A percentile compares a stretch with the other conserved stretches of the same genome.
Conservation (phyloP, 257 asterid genomes). For the Nicotiana otophora region DNA sequence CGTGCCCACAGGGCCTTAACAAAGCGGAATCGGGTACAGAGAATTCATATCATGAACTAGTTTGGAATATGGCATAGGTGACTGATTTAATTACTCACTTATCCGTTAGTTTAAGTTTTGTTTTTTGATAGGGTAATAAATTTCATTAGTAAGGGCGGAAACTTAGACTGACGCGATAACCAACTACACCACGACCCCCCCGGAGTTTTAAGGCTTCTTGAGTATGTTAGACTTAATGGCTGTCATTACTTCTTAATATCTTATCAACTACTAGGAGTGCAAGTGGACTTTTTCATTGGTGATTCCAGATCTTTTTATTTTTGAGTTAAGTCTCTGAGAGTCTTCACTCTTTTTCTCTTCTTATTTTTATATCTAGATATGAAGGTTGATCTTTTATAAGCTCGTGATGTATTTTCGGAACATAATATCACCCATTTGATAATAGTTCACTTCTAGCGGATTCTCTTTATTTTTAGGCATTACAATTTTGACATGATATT, state of each 20-base stretch:
- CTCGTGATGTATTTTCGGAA: background rate
- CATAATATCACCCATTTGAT: background rate
- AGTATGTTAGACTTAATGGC: background rate
- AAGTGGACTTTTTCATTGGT: background rate
- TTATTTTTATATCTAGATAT: background rate
- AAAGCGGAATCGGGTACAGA: background rate
- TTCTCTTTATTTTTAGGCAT: background rate
- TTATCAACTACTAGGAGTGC: background rate
- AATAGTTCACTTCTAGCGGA: background rate
- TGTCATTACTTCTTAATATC: background rate
- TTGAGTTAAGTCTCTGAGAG: background rate
- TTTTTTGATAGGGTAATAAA: too few relatives aligned
- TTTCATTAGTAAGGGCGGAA: too few relatives aligned
- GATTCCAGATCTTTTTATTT: background rate
- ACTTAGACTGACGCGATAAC: conserved; percentile 83
- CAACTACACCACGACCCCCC: conserved; percentile 67
- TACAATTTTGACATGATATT: background rate
- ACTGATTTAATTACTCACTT: background rate
- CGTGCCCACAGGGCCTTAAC: background rate
- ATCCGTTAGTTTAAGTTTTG: background rate
- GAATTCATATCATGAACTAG: background rate
- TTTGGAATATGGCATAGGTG: background rate
- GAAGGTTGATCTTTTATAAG: background rate
- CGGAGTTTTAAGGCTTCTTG: background rate
- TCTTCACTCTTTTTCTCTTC: background rate